phyloP scores from a whole-genome alignment of 2,329 filamentous ascomycete genomes.

The Aspergillus candidus region DNA sequence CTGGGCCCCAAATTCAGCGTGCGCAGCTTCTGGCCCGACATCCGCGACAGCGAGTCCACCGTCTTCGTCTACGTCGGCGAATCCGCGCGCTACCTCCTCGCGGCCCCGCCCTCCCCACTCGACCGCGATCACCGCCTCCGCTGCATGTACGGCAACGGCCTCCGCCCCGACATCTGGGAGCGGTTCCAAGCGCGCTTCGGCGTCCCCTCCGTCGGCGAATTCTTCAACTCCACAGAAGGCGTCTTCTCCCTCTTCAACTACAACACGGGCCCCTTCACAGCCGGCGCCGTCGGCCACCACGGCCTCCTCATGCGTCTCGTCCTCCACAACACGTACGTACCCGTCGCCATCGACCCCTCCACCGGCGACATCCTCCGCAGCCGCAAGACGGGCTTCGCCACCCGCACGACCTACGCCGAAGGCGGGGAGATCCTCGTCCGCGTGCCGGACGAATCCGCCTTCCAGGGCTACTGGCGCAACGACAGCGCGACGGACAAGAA shows the following conservation, averaged over 20 bases:
- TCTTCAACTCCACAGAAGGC: slow-evolving; percentile 73
- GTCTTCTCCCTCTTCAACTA: slow-evolving; percentile 58
- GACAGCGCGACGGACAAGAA: slow-evolving; percentile 61
- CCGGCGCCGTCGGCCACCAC: slow-evolving; percentile 64
- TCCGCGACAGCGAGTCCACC: slow-evolving; percentile 61
- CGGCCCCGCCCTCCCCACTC: slow-evolving; percentile 49
- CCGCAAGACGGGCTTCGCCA: slow-evolving; percentile 61
- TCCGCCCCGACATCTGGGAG: slow-evolving; percentile 46
- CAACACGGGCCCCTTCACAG: slow-evolving; percentile 56
- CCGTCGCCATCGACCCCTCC: slow-evolving; percentile 62
- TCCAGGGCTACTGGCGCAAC: slow-evolving; percentile 66
- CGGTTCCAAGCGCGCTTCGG: slow-evolving; percentile 50
- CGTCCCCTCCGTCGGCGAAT: slow-evolving; percentile 56
- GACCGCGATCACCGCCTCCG: slow-evolving; percentile 43
- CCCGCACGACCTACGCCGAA: slow-evolving; percentile 56
- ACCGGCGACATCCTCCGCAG: slow-evolving; percentile 63
- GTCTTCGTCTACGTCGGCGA: slow-evolving; percentile 74
- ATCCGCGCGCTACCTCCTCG: slow-evolving; percentile 66
- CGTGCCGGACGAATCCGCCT: slow-evolving; percentile 52
- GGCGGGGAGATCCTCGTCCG: slow-evolving; percentile 72
- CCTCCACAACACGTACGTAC: slow-evolving; percentile 53
- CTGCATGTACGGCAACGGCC: slow-evolving; percentile 45
- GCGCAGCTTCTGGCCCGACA: slow-evolving; percentile 64
- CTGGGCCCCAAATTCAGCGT: slow-evolving; percentile 55
- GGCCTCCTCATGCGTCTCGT: slow-evolving; percentile 54